Conservation (phyloP, 2,329 filamentous ascomycete genomes). For the Colletotrichum lentis region DNA sequence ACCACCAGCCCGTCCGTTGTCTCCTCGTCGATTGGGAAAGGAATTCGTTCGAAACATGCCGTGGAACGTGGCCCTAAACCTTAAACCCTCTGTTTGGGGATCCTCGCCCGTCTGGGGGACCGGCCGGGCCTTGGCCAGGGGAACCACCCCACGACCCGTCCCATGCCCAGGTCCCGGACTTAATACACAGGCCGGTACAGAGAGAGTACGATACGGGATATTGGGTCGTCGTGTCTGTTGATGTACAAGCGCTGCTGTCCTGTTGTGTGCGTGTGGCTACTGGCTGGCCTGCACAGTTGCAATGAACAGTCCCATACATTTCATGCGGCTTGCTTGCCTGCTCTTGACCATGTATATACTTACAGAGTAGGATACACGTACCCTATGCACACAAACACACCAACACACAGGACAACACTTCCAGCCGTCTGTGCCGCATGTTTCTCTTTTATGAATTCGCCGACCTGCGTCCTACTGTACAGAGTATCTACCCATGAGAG, state of each 20-base stretch:
- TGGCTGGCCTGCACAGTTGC: not conserved
- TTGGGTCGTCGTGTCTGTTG: not conserved
- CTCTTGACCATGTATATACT: not conserved
- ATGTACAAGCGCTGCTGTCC: not conserved
- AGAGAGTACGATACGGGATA: not conserved
- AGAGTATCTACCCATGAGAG: conserved; percentile 14
- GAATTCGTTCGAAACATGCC: conserved; percentile 34
- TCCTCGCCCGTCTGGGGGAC: conserved; percentile 10
- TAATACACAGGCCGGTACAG: not conserved
- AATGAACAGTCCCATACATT: not conserved
- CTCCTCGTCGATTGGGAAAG: conserved; percentile 19
- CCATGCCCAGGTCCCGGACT: not conserved
- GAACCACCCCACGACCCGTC: conserved; percentile 13
- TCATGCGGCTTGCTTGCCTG: not conserved
- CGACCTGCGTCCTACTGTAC: not conserved
- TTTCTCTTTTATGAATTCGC: not conserved
- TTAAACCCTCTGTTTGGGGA: conserved; percentile 13
- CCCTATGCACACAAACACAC: not conserved
- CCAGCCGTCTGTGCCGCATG: not conserved
- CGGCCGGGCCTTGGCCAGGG: conserved; percentile 6
- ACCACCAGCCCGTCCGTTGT: not conserved
- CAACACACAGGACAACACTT: not conserved
- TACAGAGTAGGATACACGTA: too few species aligned
- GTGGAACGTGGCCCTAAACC: conserved; percentile 35
- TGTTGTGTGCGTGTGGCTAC: too few species aligned